Percentiles rank a stretch among this genome's conserved stretches.
Evolutionary conservation across 2,329 filamentous ascomycete genomes (phyloP).

Genomic region (Fonsecaea erecta): DNA sequence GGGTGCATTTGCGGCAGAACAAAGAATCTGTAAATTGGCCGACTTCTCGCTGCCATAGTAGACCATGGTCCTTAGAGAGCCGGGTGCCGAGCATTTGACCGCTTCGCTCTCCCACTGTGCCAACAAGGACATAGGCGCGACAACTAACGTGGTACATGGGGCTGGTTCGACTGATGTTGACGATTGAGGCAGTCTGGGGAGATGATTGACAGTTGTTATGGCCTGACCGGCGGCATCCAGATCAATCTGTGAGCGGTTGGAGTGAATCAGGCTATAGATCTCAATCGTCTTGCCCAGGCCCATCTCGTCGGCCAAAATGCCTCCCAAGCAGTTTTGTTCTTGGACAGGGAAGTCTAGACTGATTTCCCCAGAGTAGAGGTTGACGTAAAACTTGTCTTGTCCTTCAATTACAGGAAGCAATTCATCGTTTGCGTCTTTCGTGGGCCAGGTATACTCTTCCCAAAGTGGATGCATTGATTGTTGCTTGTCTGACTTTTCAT

Average conservation of each 20-base stretch:
- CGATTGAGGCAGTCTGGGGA: slow-evolving; percentile 66
- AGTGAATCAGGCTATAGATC: slow-evolving; percentile 92
- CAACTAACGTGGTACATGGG: slow-evolving; percentile 86
- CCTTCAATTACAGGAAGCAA: slow-evolving; percentile 68
- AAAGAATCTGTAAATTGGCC: slow-evolving; percentile 76
- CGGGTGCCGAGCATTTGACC: slow-evolving; percentile 82
- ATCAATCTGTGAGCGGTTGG: slow-evolving; percentile 68
- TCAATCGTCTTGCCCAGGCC: slow-evolving; percentile 97
- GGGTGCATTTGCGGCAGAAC: slow-evolving; percentile 72
- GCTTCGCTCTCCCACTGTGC: slow-evolving; percentile 97
- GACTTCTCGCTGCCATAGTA: slow-evolving; percentile 92
- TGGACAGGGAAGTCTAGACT: slow-evolving; percentile 90
- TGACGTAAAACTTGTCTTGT: slow-evolving; percentile 84
- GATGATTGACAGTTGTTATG: slow-evolving; percentile 58
- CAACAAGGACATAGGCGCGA: slow-evolving; percentile 97
- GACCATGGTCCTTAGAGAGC: slow-evolving; percentile 80
- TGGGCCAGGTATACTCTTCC: slow-evolving; percentile 93
- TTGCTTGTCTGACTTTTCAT: slow-evolving; percentile 71
- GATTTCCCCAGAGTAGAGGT: slow-evolving; percentile 93
- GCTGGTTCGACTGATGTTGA: slow-evolving; percentile 67
- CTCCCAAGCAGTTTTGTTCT: slow-evolving; percentile 91
- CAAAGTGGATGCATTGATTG: slow-evolving; percentile 93
- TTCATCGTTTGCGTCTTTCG: slow-evolving; percentile 83
- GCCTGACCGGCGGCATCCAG: slow-evolving; percentile 42
- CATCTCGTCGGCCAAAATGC: slow-evolving; percentile 95